Conservation (phyloP, 192 early-diverging fungal genomes). For the Coemansia sp. region DNA sequence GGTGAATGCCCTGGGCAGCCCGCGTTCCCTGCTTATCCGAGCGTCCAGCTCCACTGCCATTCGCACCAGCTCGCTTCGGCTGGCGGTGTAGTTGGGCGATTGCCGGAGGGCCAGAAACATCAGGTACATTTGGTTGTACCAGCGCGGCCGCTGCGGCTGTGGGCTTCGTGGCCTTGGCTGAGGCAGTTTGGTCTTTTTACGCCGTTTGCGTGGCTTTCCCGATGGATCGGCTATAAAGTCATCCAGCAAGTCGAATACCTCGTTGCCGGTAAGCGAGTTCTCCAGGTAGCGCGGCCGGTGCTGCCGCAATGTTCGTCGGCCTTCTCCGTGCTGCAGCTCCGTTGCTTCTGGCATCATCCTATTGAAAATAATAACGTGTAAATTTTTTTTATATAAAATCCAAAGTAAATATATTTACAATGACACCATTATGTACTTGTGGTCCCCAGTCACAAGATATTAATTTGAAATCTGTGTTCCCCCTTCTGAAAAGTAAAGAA, state of each 20-base stretch:
- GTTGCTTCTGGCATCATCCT: neutral
- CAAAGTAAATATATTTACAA: neutral
- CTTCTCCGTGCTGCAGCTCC: neutral
- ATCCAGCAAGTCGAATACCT: conserved; percentile 47
- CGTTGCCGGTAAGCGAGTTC: conserved; percentile 41
- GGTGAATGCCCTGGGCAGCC: conserved; percentile 76
- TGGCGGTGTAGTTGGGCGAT: conserved; percentile 62
- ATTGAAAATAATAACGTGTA: no score
- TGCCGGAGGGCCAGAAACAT: conserved; percentile 78
- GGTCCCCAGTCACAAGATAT: conserved; percentile 3
- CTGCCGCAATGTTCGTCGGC: conserved; percentile 36
- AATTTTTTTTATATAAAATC: no score
- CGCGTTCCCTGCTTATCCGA: conserved; percentile 66
- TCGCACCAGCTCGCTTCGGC: conserved; percentile 71
- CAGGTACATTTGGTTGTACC: conserved; percentile 88
- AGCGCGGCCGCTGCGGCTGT: conserved; percentile 60
- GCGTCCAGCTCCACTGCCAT: conserved; percentile 75
- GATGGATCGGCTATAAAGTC: conserved; percentile 33
- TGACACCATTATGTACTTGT: neutral
- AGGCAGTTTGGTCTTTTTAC: conserved; percentile 3
- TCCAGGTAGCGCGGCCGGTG: conserved; percentile 35
- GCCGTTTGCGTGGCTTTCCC: conserved; percentile 12
- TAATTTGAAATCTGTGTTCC: neutral
- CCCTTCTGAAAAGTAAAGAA: neutral
- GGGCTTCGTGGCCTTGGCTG: conserved; percentile 1